Conservation (phyloP, 1,284 basidiomycete genomes). For the Lentinula novae-zelandiae region DNA sequence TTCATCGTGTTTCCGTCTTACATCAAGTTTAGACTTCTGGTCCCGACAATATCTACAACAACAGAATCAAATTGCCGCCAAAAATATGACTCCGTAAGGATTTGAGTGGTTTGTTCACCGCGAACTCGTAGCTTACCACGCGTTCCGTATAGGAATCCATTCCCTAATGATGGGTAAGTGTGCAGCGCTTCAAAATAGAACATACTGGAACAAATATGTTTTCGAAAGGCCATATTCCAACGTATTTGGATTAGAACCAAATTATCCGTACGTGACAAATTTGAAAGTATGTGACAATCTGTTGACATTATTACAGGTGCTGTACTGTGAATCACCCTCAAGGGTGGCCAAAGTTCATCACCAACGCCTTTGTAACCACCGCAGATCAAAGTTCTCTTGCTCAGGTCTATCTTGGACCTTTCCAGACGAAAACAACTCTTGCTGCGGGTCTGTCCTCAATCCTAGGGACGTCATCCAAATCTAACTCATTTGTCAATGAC, state of each 20-base stretch:
- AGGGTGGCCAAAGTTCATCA: constrained; percentile 59
- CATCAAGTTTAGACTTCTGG: constrained; percentile 46
- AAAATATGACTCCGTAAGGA: constrained; percentile 53
- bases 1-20: not conserved
- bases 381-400: constrained; percentile 46
- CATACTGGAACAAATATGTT: not conserved
- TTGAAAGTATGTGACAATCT: not conserved
- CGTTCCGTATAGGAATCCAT: constrained; percentile 40
- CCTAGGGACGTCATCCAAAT: not conserved
- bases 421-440: constrained; percentile 40
- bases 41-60: constrained; percentile 57
- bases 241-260: constrained; percentile 49
- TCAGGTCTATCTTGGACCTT: constrained; percentile 56
- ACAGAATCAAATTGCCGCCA: constrained; percentile 55
- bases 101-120: not conserved
- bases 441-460: constrained; percentile 31
- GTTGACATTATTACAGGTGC: constrained; percentile 31
- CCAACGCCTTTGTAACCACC: constrained; percentile 53
- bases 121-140: not conserved
- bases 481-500: not conserved
- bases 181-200: not conserved
- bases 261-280: constrained; percentile 35
- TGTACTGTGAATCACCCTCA: constrained; percentile 62
- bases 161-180: constrained; percentile 47
- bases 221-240: constrained; percentile 46